Base-by-base conservation (phyloP, 2,329 filamentous ascomycete species). In the Neofusicoccum laricinum region DNA sequence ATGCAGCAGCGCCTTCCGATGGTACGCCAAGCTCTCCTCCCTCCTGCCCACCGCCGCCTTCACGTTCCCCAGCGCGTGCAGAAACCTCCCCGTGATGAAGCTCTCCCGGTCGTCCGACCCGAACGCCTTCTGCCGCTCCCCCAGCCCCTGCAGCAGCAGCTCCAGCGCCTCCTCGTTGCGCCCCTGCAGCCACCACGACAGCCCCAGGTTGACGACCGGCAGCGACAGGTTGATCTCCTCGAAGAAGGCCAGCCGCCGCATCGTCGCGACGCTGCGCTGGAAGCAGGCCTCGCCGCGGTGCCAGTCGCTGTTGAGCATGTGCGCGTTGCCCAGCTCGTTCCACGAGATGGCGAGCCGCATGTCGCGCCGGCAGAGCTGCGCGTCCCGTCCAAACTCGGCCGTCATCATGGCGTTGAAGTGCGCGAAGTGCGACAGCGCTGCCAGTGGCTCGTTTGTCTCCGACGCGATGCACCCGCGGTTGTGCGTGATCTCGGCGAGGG, bases 41-140 rank as follows among this genome's bases (percentile, higher is more conserved):
- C 46, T 10, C 4, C n/a, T 15, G 10, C 61, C 67, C 64, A 66
- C 65, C 30, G n/a, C 38, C 6, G 43, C 46, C 38, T 61, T 66
- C n/a, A 69, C 68, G 40, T 69, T 68, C 4, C 68, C 68, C n/a
- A 69, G 58, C 7, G 66, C 68, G 49, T 69, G 65, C 10, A 68
- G 61, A 41, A 69, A 64, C 38, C 68, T 55, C 10, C 68, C 68
- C 14, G 68, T 69, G 65, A 67, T 68, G 49, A 67, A 68, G 6
- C 66, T 66, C 19, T 58, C 61, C 8, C 48, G 57, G 38, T 68
- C 67, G 59, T 66, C 57, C 21, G 25, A n/a, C 5, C 67, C 67
- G 19, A 64, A 66, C 17, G 38, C 36, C 5, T 40, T 48, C 43
- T 66, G 40, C 19, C 67, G 50, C 11, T 58, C 38, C 17, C 34